Base-by-base conservation (phyloP, 1,284 basidiomycete genomes). In the Phellopilus nigrolimitatus region DNA sequence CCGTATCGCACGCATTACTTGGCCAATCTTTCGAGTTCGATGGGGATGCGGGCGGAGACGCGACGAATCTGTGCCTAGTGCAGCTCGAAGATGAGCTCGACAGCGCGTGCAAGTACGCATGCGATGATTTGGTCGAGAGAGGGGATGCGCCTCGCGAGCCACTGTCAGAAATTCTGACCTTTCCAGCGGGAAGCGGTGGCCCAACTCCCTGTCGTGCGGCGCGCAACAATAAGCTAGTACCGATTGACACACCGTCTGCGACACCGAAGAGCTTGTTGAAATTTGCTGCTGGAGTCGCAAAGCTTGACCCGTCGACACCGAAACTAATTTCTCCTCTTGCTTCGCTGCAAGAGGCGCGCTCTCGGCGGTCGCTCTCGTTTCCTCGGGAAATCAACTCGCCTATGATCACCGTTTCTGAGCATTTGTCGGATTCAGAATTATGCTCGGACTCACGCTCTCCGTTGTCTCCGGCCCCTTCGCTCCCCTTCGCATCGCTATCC, bases 61-160 rank as follows among this genome's bases (percentile, higher is more conserved):
- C 50, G 21, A 46, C 50, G 9, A 46, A 52, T 22, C 50, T 52
- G 3, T 52, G 50, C 28, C 36, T 52, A 3, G 43, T 52, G 5
- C 42, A 40, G 27, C 50, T 52, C 25, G 43, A 33, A 15, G 50
- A 52, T 39, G 50, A 52, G 21, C 44, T 52, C 13, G 37, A 39
- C 13, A 47, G 12, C 21, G 36, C 30, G 10, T 46, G 50, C 44
- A 47, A 40, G 8, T 39, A 46, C 13, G 13, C 31, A 3, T 13
- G 24, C 31, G 43, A 52, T 28, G 37, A 28, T 2, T 19, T 22
- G 21, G 8, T 40, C 6, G 24, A 45, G 8, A 22, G 50, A 34
- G 34, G 17, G 4, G 28, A 33, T 7, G 34, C 12, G 3, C 34
- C 17, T 4, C 42, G 50, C 15, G 27, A 47, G 28, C 50, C 50